Evolutionary conservation across 257 asterid genomes (phyloP).

Genomic region (Solanum acaule): DNA sequence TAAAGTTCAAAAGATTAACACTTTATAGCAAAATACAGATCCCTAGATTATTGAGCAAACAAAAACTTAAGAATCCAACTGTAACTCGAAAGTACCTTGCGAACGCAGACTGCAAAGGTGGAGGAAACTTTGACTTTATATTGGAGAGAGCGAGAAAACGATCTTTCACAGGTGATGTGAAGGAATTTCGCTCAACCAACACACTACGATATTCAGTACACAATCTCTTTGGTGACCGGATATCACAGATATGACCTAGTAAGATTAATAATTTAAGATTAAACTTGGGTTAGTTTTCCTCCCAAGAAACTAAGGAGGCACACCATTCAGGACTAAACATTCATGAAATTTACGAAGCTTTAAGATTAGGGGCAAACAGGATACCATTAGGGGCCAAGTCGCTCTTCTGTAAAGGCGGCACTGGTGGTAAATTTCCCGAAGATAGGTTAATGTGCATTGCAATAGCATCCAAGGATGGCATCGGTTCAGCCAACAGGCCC

Average conservation of each 20-base stretch:
- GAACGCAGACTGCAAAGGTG: constrained; percentile 90
- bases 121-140: constrained; percentile 65
- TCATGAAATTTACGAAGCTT: background rate
- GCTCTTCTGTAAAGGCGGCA: constrained; percentile 39
- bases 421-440: constrained; percentile 31
- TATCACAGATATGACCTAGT: constrained; percentile 74
- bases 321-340: background rate
- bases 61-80: constrained; percentile 1
- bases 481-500: constrained; percentile 92
- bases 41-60: background rate
- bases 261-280: background rate
- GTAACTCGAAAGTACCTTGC: constrained; percentile 50
- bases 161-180: constrained; percentile 96
- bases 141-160: constrained; percentile 64
- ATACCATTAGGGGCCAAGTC: constrained; percentile 51
- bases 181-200: constrained; percentile 86
- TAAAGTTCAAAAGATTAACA: constrained; percentile 5
- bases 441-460: constrained; percentile 69
- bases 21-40: background rate
- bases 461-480: constrained; percentile 96
- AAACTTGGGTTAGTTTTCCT: background rate
- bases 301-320: background rate
- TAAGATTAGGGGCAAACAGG: background rate
- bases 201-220: constrained; percentile 77
- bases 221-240: constrained; percentile 78